These are phyloP conservation scores for Aureobasidium sp. DNA, from an alignment of 2,329 filamentous ascomycete genomes.

Conservation along the genomic window DNA sequence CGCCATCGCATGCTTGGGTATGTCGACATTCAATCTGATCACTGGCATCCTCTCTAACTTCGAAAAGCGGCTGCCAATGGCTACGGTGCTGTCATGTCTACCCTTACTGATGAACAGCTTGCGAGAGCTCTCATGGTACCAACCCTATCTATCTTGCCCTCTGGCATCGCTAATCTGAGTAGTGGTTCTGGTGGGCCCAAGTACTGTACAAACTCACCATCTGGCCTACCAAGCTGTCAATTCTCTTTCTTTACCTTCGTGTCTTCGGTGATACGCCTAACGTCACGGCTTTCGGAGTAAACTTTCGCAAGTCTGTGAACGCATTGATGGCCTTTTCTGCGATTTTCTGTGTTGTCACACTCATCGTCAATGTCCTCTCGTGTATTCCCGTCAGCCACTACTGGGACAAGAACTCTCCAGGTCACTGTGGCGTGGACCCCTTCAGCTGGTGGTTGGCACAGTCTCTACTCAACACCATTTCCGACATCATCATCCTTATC, in stretches of 20 bases:
- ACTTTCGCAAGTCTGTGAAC: constrained; percentile 22
- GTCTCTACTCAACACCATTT: constrained; percentile 19
- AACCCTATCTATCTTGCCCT: too few relatives aligned
- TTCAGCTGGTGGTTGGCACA: constrained; percentile 17
- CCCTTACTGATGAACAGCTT: not conserved
- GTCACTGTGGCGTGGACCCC: constrained; percentile 22
- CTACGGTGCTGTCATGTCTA: not conserved
- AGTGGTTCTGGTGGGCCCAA: constrained; percentile 12
- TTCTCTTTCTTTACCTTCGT: constrained; percentile 10
- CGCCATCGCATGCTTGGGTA: constrained; percentile 1
- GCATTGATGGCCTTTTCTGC: constrained; percentile 21
- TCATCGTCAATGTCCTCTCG: constrained; percentile 26
- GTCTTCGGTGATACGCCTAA: constrained; percentile 39
- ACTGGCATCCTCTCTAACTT: not conserved
- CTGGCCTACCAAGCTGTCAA: constrained; percentile 10
- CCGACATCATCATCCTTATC: constrained; percentile 21
- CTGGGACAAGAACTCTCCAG: constrained; percentile 24
- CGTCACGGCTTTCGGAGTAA: constrained; percentile 31
- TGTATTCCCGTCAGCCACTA: constrained; percentile 25
- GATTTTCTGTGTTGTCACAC: constrained; percentile 21
- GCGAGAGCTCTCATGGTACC: constrained; percentile 1
- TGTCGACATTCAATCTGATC: not conserved
- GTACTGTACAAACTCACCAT: constrained; percentile 10
- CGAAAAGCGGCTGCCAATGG: not conserved
- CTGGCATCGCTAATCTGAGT: not conserved